Conservation (phyloP, 73 alveolate species). For the Diophrys appendiculata region DNA sequence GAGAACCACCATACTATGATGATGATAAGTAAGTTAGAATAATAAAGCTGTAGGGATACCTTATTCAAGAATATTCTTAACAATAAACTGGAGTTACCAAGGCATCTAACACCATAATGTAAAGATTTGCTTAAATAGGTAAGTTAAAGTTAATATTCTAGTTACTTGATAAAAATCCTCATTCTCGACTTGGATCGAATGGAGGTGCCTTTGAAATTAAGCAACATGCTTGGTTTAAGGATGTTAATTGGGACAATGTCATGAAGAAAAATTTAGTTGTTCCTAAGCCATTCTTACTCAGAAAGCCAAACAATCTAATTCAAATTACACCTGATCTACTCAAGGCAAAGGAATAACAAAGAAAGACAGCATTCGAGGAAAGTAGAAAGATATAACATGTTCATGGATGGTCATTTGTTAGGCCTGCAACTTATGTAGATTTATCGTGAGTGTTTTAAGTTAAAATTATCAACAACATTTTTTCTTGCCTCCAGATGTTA, state of each 20-base stretch:
- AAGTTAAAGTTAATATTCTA: not conserved
- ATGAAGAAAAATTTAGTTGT: slow-evolving; percentile 49
- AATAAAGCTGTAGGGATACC: slow-evolving; percentile 38
- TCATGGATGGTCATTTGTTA: not conserved
- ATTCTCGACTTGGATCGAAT: slow-evolving; percentile 42
- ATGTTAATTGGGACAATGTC: slow-evolving; percentile 66
- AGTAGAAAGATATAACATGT: not conserved
- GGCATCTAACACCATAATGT: slow-evolving; percentile 10
- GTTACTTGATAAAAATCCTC: slow-evolving; percentile 39
- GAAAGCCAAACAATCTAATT: not conserved
- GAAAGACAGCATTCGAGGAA: not conserved
- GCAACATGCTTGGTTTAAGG: slow-evolving; percentile 75
- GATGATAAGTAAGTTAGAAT: slow-evolving; percentile 28
- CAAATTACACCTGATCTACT: slow-evolving; percentile 2
- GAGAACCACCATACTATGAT: slow-evolving; percentile 77
- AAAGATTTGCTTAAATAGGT: slow-evolving; percentile 21
- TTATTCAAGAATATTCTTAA: slow-evolving; percentile 49
- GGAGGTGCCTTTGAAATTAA: slow-evolving; percentile 68
- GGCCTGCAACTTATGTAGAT: too few relatives aligned
- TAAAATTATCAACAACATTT: too few relatives aligned
- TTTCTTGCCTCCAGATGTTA: too few relatives aligned
- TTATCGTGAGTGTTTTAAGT: too few relatives aligned
- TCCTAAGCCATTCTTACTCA: slow-evolving; percentile 37
- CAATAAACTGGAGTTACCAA: slow-evolving; percentile 40
- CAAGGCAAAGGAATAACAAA: slow-evolving; percentile 16